phyloP scores from a whole-genome alignment of 1,284 basidiomycete species.

The Mycena citricolor region DNA sequence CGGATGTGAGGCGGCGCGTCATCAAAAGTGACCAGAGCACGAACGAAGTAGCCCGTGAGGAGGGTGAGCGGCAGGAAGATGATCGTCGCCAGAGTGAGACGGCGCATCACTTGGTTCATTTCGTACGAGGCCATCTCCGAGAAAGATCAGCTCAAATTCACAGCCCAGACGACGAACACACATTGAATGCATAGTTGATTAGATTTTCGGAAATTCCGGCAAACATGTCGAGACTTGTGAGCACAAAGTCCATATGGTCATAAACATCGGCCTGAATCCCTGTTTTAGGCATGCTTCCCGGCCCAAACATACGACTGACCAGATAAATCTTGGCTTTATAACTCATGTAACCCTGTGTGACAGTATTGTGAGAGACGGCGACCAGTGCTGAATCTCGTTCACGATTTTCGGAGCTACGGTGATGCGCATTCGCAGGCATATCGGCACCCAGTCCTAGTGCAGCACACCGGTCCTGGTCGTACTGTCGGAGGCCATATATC shows the following conservation, averaged over 20 bases:
- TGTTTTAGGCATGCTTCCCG: background rate
- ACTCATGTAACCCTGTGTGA: conserved; percentile 60
- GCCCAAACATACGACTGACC: conserved; percentile 34
- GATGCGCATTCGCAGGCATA: conserved; percentile 22
- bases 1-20: background rate
- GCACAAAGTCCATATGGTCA: conserved; percentile 70
- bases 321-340: conserved; percentile 70
- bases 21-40: conserved; percentile 25
- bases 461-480: conserved; percentile 63
- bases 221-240: conserved; percentile 68
- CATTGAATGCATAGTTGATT: conserved; percentile 68
- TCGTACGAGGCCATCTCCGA: conserved; percentile 57
- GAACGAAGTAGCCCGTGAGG: conserved; percentile 70
- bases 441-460: conserved; percentile 46
- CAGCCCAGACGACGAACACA: conserved; percentile 26
- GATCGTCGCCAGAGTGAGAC: conserved; percentile 63
- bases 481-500: conserved; percentile 63
- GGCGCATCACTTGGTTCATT: conserved; percentile 62
- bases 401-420: conserved; percentile 10
- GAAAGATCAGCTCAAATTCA: conserved; percentile 9
- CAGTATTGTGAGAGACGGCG: conserved; percentile 24
- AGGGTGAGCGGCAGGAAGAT: conserved; percentile 68
- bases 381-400: conserved; percentile 18
- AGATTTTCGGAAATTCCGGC: conserved; percentile 65
- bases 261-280: conserved; percentile 10